A percentile compares a stretch with the other conserved stretches of the same genome.
phyloP scores from a whole-genome alignment of 139 green algal genomes.

The Picochlorum sp. region DNA sequence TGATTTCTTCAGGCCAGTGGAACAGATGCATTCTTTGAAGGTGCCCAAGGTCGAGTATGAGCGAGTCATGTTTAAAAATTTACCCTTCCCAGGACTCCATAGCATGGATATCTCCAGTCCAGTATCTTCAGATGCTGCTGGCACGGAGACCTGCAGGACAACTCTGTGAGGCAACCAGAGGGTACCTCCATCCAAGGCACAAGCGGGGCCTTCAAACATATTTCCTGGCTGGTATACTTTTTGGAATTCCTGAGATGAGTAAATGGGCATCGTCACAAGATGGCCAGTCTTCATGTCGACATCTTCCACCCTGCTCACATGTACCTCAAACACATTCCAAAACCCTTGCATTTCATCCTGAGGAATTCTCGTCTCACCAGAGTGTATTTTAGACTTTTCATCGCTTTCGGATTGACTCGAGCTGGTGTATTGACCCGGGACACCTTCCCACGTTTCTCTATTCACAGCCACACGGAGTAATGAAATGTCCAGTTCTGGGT shows the following conservation, averaged over 20 bases:
- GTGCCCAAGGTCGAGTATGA: slow-evolving; percentile 10
- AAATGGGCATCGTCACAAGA: slow-evolving; percentile 10
- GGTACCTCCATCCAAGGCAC: slow-evolving; percentile 8
- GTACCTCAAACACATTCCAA: slow-evolving; percentile 43
- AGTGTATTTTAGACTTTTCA: neutral
- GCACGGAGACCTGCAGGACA: slow-evolving; percentile 11
- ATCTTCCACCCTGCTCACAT: slow-evolving; percentile 29
- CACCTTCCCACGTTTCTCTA: slow-evolving; percentile 32
- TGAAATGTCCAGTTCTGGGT: slow-evolving; percentile 30
- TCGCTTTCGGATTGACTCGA: slow-evolving; percentile 1
- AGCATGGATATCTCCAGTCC: slow-evolving; percentile 15
- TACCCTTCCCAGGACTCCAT: slow-evolving; percentile 16
- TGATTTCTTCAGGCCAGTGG: slow-evolving; percentile 8
- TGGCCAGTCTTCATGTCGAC: slow-evolving; percentile 20
- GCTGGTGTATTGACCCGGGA: slow-evolving; percentile 14
- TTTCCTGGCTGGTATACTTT: neutral
- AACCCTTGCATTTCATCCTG: slow-evolving; percentile 8
- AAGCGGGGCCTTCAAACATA: neutral
- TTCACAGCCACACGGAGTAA: slow-evolving; percentile 29
- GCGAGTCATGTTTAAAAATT: slow-evolving; percentile 16
- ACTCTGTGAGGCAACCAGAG: slow-evolving; percentile 21
- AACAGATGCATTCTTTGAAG: neutral
- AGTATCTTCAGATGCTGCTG: neutral
- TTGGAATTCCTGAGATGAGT: slow-evolving; percentile 11
- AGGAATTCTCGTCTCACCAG: slow-evolving; percentile 5